Conservation (phyloP, 768 basidiomycete genomes). For the Trametes cingulata region DNA sequence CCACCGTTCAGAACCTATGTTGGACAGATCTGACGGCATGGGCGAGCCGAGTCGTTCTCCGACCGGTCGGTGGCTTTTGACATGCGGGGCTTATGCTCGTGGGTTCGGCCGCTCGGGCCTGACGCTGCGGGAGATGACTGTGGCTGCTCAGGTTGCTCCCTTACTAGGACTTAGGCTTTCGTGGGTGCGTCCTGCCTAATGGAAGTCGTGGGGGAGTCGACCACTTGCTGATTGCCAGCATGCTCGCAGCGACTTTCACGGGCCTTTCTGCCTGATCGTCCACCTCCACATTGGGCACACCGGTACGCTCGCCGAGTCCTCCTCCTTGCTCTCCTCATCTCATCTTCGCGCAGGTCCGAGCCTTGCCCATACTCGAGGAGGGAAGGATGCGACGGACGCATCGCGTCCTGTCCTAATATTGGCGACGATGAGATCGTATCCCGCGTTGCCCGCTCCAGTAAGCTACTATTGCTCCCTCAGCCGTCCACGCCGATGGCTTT, state of each 20-base stretch:
- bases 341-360: background rate
- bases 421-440: background rate
- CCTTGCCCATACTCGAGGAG: background rate
- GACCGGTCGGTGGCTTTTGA: constrained; percentile 12
- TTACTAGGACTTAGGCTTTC: background rate
- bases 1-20: constrained; percentile 2
- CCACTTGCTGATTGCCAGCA: background rate
- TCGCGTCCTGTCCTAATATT: background rate
- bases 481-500: background rate
- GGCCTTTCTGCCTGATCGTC: constrained; percentile 9
- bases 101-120: constrained; percentile 6
- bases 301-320: background rate
- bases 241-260: background rate
- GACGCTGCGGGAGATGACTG: background rate
- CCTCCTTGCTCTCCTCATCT: background rate
- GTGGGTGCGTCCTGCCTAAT: background rate
- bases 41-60: constrained; percentile 7
- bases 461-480: background rate
- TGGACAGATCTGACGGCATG: constrained; percentile 15
- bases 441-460: background rate
- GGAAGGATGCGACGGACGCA: background rate
- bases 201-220: background rate
- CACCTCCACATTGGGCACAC: background rate
- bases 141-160: background rate
- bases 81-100: background rate